These are phyloP conservation scores for Cryoendolithus antarcticus DNA, from an alignment of 2,329 filamentous ascomycete species.

Conservation along the genomic window DNA sequence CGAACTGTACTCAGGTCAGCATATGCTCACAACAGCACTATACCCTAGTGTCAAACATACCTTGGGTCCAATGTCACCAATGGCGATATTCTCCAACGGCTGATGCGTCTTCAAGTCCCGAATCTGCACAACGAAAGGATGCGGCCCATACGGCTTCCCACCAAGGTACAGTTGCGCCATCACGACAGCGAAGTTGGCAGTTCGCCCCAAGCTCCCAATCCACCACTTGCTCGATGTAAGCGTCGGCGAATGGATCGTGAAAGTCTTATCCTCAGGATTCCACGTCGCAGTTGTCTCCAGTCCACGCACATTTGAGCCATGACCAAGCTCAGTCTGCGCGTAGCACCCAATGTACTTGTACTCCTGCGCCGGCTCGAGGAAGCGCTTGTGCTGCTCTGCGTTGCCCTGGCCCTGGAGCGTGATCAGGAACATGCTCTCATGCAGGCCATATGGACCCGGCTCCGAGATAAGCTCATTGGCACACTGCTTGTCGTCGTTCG, in stretches of 20 bases:
- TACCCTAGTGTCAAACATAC: too few relatives aligned
- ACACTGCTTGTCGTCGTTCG: constrained; percentile 46
- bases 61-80: constrained; percentile 72
- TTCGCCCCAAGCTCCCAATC: constrained; percentile 66
- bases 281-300: constrained; percentile 63
- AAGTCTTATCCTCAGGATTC: constrained; percentile 62
- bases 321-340: constrained; percentile 68
- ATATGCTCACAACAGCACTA: too few relatives aligned
- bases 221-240: constrained; percentile 74
- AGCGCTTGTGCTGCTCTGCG: constrained; percentile 60
- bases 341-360: constrained; percentile 70
- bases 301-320: constrained; percentile 64
- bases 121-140: constrained; percentile 68
- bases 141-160: constrained; percentile 59
- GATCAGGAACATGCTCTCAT: constrained; percentile 58
- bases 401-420: constrained; percentile 61
- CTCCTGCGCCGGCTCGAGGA: constrained; percentile 54
- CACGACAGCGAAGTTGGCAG: constrained; percentile 65
- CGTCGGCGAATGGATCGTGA: constrained; percentile 60
- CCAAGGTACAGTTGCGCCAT: constrained; percentile 63
- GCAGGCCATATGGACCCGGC: constrained; percentile 61
- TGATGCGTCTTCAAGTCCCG: constrained; percentile 57
- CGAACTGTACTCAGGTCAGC: constrained; percentile 4
- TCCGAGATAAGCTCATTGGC: constrained; percentile 62
- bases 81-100: constrained; percentile 55